Percentiles rank a stretch among this genome's conserved stretches.
phyloP scores from a whole-genome alignment of 2,329 filamentous ascomycete genomes.

The Microdochium trichocladiopsis region DNA sequence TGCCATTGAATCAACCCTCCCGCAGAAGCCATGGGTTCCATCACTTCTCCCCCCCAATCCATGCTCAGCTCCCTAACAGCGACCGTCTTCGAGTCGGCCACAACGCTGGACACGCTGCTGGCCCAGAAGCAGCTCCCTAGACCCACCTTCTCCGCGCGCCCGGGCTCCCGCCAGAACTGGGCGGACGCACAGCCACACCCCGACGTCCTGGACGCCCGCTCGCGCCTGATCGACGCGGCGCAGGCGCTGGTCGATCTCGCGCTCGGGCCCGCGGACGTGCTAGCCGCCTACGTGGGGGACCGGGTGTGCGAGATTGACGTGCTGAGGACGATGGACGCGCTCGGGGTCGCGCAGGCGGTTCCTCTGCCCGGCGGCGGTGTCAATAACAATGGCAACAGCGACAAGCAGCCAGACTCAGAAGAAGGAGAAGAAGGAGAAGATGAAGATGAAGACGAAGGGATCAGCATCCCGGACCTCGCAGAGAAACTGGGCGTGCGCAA shows the following conservation, averaged over 20 bases:
- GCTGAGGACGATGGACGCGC: not conserved
- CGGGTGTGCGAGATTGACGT: not conserved
- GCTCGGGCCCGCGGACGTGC: constrained; percentile 9
- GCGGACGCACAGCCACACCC: not conserved
- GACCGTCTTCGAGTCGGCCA: not conserved
- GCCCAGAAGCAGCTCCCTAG: not conserved
- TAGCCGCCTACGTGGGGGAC: constrained; percentile 14
- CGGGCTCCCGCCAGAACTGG: not conserved
- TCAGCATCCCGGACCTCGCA: constrained; percentile 4
- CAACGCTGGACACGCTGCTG: not conserved
- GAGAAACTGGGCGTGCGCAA: constrained; percentile 2
- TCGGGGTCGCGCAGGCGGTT: not conserved
- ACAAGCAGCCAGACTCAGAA: no score
- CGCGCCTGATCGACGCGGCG: not conserved
- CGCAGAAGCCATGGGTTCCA: not conserved
- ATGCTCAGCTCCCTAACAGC: not conserved
- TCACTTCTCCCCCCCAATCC: not conserved
- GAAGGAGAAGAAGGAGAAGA: not conserved
- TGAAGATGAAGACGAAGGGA: not conserved
- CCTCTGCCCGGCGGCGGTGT: not conserved
- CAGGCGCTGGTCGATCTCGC: not conserved
- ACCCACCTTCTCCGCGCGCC: not conserved
- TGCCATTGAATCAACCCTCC: no score
- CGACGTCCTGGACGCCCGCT: not conserved
- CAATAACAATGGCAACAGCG: no score